A percentile compares a stretch with the other conserved stretches of the same genome.
Conservation (phyloP, 1,284 basidiomycete species). For the Melampsora larici-populina region DNA sequence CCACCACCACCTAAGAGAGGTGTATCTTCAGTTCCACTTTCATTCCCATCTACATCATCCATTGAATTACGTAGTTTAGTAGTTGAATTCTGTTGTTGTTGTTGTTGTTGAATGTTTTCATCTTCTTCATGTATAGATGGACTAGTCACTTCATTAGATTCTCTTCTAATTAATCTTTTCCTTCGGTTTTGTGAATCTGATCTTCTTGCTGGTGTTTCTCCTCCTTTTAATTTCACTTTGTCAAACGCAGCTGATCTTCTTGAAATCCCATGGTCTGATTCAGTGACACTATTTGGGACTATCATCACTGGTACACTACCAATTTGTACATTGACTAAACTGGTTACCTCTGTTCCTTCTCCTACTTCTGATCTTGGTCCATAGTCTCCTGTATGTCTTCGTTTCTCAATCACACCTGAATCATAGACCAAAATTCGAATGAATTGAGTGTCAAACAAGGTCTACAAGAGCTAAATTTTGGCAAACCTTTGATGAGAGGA, state of each 20-base stretch:
- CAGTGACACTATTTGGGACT: not conserved
- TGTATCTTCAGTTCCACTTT: not conserved
- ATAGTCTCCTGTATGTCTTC: constrained; percentile 18
- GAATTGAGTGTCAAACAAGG: not conserved
- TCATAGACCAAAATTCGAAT: not conserved
- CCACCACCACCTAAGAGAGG: not conserved
- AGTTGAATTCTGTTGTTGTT: no score
- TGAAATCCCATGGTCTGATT: constrained; percentile 3
- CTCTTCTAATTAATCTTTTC: not conserved
- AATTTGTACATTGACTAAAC: no score
- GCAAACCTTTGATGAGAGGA: constrained; percentile 39
- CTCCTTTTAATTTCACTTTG: constrained; percentile 37
- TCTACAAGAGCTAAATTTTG: not conserved
- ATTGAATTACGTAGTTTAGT: no score
- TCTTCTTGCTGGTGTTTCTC: constrained; percentile 1
- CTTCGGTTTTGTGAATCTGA: constrained; percentile 18
- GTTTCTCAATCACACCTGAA: constrained; percentile 42
- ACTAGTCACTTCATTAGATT: not conserved
- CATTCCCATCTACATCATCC: not conserved
- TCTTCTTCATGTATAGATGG: not conserved
- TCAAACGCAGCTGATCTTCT: constrained; percentile 32
- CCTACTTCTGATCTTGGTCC: constrained; percentile 24
- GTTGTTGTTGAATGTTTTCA: not conserved
- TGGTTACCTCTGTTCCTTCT: constrained; percentile 6
- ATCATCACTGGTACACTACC: not conserved